Base-by-base conservation (phyloP, 2,329 filamentous ascomycete genomes). In the Xylaria hypoxylon region DNA sequence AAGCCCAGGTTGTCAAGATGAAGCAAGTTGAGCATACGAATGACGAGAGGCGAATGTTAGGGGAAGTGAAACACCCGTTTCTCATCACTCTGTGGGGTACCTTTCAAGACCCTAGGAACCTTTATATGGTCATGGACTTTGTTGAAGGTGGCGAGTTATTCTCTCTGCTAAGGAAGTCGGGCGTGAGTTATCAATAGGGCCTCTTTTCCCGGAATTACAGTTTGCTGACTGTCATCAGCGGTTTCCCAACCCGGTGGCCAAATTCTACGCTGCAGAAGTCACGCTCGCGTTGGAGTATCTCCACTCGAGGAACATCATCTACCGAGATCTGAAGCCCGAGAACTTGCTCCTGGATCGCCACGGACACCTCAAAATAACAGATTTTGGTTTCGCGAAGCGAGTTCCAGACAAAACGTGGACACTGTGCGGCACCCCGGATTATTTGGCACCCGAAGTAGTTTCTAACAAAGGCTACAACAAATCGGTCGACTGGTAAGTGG, bases 61-160 rank as follows among this genome's bases (percentile, higher is more conserved):
- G 93, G 78, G 92, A 97, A 79, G 96, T 98, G 79, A 97, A 97
- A 80, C 95, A 99, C 81, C 94, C 96, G 13, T 99, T 99, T 82
- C 85, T 99, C 70, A 96, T 99, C 78, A 99, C 96, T 1, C 85
- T 99, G 45, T 99, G 96, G 96, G 96, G 96, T 65, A 99, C 96
- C 10, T 99, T 98, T 80, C 95, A 98, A 79, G 96, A 99, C 77
- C 87, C 90, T 57, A 94, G 90, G 82, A 98, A 97, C 78, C 84
- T 99, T 40, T 99, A 99, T 87, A 99, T 99, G 96, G 96, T 99
- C 75, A 99, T 99, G 96, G 96, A 99, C 80, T 99, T 99, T 83
- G 95, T 99, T 60, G 96, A 99, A 81, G 96, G 96, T 73, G 96
- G 96, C 76, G 96, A 99, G 84, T 85, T 99, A 61, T 99, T 99